These are phyloP conservation scores for Ceratobasidium sp. DNA, from an alignment of 1,284 basidiomycete genomes.

Conservation along the genomic window DNA sequence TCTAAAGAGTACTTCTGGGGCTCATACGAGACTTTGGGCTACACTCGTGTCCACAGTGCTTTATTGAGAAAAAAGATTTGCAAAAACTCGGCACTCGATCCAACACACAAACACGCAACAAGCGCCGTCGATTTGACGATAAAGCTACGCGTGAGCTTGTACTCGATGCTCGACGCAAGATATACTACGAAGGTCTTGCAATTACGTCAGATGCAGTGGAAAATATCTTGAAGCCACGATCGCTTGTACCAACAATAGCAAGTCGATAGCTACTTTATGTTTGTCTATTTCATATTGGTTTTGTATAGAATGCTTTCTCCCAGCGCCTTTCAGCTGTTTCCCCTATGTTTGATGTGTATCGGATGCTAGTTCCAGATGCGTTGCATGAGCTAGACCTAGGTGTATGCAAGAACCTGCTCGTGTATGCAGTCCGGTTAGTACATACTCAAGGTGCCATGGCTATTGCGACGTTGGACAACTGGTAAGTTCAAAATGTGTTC, in stretches of 20 bases:
- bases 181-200: not conserved
- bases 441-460: not conserved
- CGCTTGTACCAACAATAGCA: slow-evolving; percentile 3
- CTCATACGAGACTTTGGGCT: not conserved
- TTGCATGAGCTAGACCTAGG: slow-evolving; percentile 50
- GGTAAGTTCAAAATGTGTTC: too few relatives aligned
- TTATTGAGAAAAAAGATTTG: not conserved
- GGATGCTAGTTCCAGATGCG: slow-evolving; percentile 48
- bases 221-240: not conserved
- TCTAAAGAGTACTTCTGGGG: too few relatives aligned
- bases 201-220: not conserved
- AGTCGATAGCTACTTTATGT: not conserved
- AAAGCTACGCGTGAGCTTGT: not conserved
- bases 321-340: not conserved
- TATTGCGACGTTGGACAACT: too few relatives aligned
- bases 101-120: not conserved
- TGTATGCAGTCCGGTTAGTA: slow-evolving; percentile 54
- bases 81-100: not conserved
- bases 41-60: not conserved
- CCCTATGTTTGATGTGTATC: slow-evolving; percentile 18
- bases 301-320: slow-evolving; percentile 29
- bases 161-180: not conserved
- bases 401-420: slow-evolving; percentile 54
- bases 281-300: not conserved
- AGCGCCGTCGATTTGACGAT: not conserved